Evolutionary conservation across 2,329 filamentous ascomycete species (phyloP), one percentile per base, ranked within the genome.

Genomic region (Periconia sp.): DNA sequence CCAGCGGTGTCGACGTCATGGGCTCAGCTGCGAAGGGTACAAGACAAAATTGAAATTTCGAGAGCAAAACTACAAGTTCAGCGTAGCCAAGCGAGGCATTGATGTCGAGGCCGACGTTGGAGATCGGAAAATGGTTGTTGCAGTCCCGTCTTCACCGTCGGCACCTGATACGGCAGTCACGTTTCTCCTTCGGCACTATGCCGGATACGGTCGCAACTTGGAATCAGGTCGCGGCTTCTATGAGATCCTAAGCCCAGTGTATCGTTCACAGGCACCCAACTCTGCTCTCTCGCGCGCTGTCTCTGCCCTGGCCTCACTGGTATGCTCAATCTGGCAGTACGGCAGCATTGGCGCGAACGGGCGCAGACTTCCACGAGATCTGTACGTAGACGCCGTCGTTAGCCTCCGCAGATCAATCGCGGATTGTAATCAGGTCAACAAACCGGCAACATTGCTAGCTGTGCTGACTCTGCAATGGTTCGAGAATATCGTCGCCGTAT

Each of bases 21-120:
- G 53, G 15, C 27, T 52, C 30, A 17, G 14, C 11, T 56, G 53
- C 33, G 50, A 41, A 31, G 53, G 49, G 30, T 53, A 53, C 41
- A 41, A 53, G 40, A 20, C 17, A 17, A 49, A 45, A 11, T 41
- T 53, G 20, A 49, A 45, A 27, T 53, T 53, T 46, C 49, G 46
- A 49, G 46, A 49, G 7, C 45, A 53, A 19, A 53, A 40, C 17
- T n/a, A 45, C 46, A 53, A 49, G 51, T 53, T 53, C 27, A 13
- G 17, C 42, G 13, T 11, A 18, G 33, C 41, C 31, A 13, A 42
- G 35, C 44, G 43, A 42, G 14, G 19, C 8, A 31, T 27, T 19
- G 20, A 43, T 13, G 17, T 19, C 23, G n/a, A 17, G 30, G 5
- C 30, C 35, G 14, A 13, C 10, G 33, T 37, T 13, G 20, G 35